Conservation (phyloP, 2,329 filamentous ascomycete genomes). For the Malbranchea cinnamomea region DNA sequence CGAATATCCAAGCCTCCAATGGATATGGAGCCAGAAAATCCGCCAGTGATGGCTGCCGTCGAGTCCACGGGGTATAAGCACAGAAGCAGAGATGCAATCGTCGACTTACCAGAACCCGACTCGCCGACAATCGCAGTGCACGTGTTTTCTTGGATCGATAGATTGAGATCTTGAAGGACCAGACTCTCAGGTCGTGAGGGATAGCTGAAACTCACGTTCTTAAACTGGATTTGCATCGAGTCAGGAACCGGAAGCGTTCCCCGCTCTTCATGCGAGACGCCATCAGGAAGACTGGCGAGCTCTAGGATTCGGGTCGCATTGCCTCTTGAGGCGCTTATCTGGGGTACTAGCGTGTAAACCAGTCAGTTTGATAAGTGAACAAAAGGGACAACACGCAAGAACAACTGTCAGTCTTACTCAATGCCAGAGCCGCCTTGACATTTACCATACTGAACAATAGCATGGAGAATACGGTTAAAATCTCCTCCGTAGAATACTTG, state of each 20-base stretch:
- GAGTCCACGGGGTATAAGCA: constrained; percentile 57
- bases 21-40: constrained; percentile 32
- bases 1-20: constrained; percentile 39
- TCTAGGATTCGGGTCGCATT: constrained; percentile 59
- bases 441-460: constrained; percentile 72
- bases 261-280: constrained; percentile 42
- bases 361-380: constrained; percentile 6
- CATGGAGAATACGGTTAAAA: constrained; percentile 65
- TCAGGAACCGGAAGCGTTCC: constrained; percentile 32
- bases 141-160: constrained; percentile 47
- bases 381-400: not conserved
- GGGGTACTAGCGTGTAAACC: constrained; percentile 41
- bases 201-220: constrained; percentile 56
- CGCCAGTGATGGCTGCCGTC: constrained; percentile 13
- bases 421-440: constrained; percentile 51
- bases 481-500: constrained; percentile 37
- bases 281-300: constrained; percentile 46
- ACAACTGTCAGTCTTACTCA: constrained; percentile 29
- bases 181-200: constrained; percentile 38
- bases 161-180: constrained; percentile 50
- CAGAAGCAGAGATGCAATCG: constrained; percentile 59
- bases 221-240: constrained; percentile 41
- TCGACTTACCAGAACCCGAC: constrained; percentile 87
- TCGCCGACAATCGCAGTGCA: constrained; percentile 67
- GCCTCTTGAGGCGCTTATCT: constrained; percentile 59